Evolutionary conservation across 2,329 filamentous ascomycete species (phyloP).

Genomic region (Chaetomiaceae sp.): DNA sequence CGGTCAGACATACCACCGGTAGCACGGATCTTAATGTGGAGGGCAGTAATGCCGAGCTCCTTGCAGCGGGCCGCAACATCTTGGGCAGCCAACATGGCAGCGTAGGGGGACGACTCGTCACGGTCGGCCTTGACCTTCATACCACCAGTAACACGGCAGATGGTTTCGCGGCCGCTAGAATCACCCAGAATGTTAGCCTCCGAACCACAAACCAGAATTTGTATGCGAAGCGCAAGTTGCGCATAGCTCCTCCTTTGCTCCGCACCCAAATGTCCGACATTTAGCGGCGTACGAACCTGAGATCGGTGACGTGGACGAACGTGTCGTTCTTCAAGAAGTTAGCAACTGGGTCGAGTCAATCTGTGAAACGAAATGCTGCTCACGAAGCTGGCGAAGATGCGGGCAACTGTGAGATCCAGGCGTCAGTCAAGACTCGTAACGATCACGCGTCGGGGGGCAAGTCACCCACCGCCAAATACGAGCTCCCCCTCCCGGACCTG

Average conservation of each 20-base stretch:
- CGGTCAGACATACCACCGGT: conserved; percentile 71
- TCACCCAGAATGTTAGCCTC: conserved; percentile 64
- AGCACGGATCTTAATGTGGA: conserved; percentile 99
- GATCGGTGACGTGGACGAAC: conserved; percentile 99
- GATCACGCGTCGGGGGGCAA: background rate
- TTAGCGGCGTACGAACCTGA: conserved; percentile 60
- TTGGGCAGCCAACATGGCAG: conserved; percentile 99
- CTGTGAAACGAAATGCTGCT: background rate
- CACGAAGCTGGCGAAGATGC: conserved; percentile 88
- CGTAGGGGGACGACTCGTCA: conserved; percentile 99
- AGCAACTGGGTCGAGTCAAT: conserved; percentile 1
- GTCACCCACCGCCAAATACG: conserved; percentile 71
- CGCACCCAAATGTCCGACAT: conserved; percentile 11
- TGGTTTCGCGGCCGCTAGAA: conserved; percentile 97
- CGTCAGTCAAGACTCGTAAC: conserved; percentile 4
- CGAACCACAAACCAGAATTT: conserved; percentile 17
- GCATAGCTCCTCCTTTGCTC: conserved; percentile 13
- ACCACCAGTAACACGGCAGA: conserved; percentile 98
- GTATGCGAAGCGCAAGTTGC: background rate
- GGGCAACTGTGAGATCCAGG: conserved; percentile 54
- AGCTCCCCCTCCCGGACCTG: conserved; percentile 86
- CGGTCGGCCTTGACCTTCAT: conserved; percentile 99
- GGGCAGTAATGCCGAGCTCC: conserved; percentile 74
- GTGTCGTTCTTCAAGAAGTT: conserved; percentile 58
- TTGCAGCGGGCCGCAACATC: conserved; percentile 85